phyloP scores from a whole-genome alignment of 2,329 filamentous ascomycete species.

The Aureobasidium melanogenum region DNA sequence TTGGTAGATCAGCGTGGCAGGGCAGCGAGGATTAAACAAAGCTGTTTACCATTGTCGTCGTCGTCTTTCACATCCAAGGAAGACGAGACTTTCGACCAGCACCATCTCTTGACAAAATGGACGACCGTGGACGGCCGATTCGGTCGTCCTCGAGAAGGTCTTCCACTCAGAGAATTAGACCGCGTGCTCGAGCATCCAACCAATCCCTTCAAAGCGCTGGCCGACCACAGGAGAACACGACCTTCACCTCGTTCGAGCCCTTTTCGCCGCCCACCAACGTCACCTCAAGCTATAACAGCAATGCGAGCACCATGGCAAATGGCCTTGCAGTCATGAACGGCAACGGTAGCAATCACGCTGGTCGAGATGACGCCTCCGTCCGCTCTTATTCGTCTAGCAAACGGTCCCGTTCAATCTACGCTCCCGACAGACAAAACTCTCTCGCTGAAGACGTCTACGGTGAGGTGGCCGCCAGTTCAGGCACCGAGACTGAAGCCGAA shows the following conservation, averaged over 20 bases:
- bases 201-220: slow-evolving; percentile 12
- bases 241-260: slow-evolving; percentile 16
- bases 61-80: neutral
- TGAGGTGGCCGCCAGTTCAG: slow-evolving; percentile 4
- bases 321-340: neutral
- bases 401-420: slow-evolving; percentile 15
- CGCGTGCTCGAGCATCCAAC: slow-evolving; percentile 12
- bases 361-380: slow-evolving; percentile 4
- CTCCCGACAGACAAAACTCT: slow-evolving; percentile 14
- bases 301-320: neutral
- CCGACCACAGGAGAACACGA: slow-evolving; percentile 13
- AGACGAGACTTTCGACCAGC: neutral
- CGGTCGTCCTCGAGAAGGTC: slow-evolving; percentile 13
- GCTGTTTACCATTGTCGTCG: neutral
- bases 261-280: slow-evolving; percentile 14
- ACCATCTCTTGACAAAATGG: slow-evolving; percentile 4
- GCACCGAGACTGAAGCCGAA: neutral
- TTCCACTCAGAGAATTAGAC: slow-evolving; percentile 13
- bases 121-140: slow-evolving; percentile 12
- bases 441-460: slow-evolving; percentile 9
- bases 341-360: neutral
- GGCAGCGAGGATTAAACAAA: neutral
- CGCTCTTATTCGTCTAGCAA: slow-evolving; percentile 15
- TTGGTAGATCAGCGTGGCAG: neutral
- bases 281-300: slow-evolving; percentile 6